phyloP scores from a whole-genome alignment of 495 filamentous ascomycete genomes.

The Neurospora tetrasperma region DNA sequence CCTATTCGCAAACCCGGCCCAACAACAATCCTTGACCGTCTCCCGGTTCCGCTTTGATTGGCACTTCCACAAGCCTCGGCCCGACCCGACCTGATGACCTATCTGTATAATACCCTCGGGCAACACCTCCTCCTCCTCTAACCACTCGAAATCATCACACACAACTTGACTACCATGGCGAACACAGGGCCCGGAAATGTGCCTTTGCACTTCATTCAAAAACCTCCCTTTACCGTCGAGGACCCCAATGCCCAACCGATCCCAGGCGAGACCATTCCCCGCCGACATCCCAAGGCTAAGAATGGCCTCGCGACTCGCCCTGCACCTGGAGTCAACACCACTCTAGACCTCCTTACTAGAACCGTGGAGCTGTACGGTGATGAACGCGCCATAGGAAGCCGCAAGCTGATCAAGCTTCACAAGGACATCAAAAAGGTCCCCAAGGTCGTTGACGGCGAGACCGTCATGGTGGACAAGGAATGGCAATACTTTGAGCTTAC shows the following conservation, averaged over 20 bases:
- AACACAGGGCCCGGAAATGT: constrained; percentile 3
- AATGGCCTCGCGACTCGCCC: constrained; percentile 42
- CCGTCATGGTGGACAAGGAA: constrained; percentile 51
- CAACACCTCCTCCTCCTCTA: background rate
- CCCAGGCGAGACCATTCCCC: constrained; percentile 54
- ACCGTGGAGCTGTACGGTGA: constrained; percentile 43
- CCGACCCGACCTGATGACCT: background rate
- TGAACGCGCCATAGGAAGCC: constrained; percentile 47
- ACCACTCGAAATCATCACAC: background rate
- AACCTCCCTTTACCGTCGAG: constrained; percentile 47
- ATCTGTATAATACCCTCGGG: background rate
- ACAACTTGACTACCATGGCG: background rate
- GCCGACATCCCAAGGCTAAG: constrained; percentile 43
- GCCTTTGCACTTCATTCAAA: constrained; percentile 35
- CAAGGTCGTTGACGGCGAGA: constrained; percentile 55
- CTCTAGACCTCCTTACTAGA: constrained; percentile 48
- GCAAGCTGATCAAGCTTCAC: constrained; percentile 48
- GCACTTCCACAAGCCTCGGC: background rate
- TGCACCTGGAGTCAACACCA: constrained; percentile 41
- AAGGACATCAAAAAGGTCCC: constrained; percentile 55
- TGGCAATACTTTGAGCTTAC: constrained; percentile 60
- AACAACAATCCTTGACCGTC: background rate
- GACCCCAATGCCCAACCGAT: constrained; percentile 37
- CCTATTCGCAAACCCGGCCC: background rate
- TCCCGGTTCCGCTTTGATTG: background rate